A percentile compares a stretch with the other conserved stretches of the same genome.
Conservation (phyloP, 106 monocot species). For the Agapanthus africanus region DNA sequence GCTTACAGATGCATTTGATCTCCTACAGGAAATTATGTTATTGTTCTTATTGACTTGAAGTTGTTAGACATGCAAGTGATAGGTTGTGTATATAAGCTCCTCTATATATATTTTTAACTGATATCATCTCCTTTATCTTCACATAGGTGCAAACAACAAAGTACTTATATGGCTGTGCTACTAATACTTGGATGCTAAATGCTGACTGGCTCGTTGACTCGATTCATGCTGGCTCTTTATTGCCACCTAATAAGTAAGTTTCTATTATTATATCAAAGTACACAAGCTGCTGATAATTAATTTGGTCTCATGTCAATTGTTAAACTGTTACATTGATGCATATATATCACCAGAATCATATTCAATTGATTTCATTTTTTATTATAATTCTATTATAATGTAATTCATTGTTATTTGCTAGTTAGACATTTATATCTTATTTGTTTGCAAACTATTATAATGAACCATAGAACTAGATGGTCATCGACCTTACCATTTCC, state of each 20-base stretch:
- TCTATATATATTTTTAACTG: neutral
- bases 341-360: neutral
- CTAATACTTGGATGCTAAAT: constrained; percentile 53
- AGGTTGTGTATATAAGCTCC: constrained; percentile 5
- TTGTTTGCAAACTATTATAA: neutral
- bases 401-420: neutral
- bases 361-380: neutral
- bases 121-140: neutral
- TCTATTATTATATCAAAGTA: neutral
- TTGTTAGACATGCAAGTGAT: neutral
- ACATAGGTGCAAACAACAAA: constrained; percentile 61
- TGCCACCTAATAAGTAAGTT: constrained; percentile 62
- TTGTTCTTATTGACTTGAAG: neutral
- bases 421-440: neutral
- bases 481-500: neutral
- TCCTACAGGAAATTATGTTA: neutral
- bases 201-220: constrained; percentile 57
- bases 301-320: neutral
- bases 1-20: neutral
- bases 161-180: constrained; percentile 84
- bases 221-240: constrained; percentile 33
- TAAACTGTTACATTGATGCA: neutral
- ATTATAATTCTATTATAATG: neutral
- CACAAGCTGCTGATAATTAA: neutral
- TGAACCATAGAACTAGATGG: neutral